Conservation (phyloP, 148 eudicot genomes). For the Beta vulgaris region DNA sequence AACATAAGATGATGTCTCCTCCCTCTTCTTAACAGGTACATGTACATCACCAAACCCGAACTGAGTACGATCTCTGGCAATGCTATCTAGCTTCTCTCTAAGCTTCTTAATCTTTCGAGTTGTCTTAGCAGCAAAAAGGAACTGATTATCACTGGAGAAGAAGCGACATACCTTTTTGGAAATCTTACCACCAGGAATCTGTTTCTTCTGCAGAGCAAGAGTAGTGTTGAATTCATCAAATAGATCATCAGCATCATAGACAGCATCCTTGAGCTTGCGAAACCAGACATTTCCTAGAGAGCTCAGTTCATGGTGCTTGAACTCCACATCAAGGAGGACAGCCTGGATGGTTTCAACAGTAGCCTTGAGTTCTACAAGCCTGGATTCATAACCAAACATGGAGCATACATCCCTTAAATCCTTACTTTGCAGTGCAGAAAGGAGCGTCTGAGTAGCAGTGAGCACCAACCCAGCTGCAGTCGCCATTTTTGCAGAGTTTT, state of each 20-base stretch:
- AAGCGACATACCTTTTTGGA: slow-evolving; percentile 9
- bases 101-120: slow-evolving; percentile 14
- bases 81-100: slow-evolving; percentile 10
- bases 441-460: background rate
- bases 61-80: slow-evolving; percentile 11
- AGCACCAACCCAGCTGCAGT: background rate
- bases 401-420: background rate
- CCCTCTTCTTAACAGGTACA: slow-evolving; percentile 12
- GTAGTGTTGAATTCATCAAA: background rate
- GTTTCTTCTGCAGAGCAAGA: background rate
- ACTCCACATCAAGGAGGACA: slow-evolving; percentile 20
- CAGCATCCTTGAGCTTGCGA: slow-evolving; percentile 16
- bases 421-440: background rate
- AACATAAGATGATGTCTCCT: slow-evolving; percentile 18
- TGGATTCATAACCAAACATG: background rate
- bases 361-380: background rate
- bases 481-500: too few relatives aligned
- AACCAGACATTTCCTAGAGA: background rate
- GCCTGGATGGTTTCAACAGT: slow-evolving; percentile 9
- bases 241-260: slow-evolving; percentile 23
- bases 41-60: slow-evolving; percentile 15
- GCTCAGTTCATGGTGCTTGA: background rate
- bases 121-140: slow-evolving; percentile 1
- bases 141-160: slow-evolving; percentile 20
- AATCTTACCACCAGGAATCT: background rate